These are phyloP conservation scores for Saksenaea oblongispora DNA, from an alignment of 371 early-diverging fungal species.

Conservation along the genomic window DNA sequence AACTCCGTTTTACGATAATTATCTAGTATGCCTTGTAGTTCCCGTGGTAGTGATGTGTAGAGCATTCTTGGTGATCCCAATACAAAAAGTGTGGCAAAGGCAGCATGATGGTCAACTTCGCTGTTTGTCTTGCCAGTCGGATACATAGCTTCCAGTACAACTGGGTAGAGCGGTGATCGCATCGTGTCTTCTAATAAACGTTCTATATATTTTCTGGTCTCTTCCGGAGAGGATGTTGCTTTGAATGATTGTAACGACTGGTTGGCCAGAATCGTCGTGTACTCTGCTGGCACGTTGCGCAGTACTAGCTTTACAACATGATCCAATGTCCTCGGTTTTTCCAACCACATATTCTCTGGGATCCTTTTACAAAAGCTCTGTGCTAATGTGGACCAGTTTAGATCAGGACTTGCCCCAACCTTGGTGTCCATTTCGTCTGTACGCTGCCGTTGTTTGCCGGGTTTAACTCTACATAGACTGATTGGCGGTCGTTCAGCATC, in stretches of 20 bases:
- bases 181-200: slow-evolving; percentile 40
- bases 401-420: background rate
- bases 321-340: slow-evolving; percentile 46
- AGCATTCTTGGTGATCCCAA: slow-evolving; percentile 34
- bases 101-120: slow-evolving; percentile 29
- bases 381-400: slow-evolving; percentile 53
- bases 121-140: slow-evolving; percentile 10
- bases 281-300: slow-evolving; percentile 51
- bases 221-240: slow-evolving; percentile 18
- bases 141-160: slow-evolving; percentile 43
- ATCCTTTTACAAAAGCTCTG: slow-evolving; percentile 51
- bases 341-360: slow-evolving; percentile 54
- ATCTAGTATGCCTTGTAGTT: slow-evolving; percentile 23
- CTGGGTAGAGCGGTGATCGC: slow-evolving; percentile 44
- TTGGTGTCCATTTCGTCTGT: background rate
- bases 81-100: slow-evolving; percentile 33
- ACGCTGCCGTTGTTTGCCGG: background rate
- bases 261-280: slow-evolving; percentile 41
- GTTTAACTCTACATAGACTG: slow-evolving; percentile 35
- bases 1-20: slow-evolving; percentile 16
- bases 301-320: slow-evolving; percentile 48
- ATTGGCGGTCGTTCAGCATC: slow-evolving; percentile 46
- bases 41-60: slow-evolving; percentile 33
- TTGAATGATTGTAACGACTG: slow-evolving; percentile 34
- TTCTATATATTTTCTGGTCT: slow-evolving; percentile 40